A percentile compares a stretch with the other conserved stretches of the same genome.
These are phyloP conservation scores for Cercophora sp. DNA, from an alignment of 495 filamentous ascomycete species.

Conservation along the genomic window DNA sequence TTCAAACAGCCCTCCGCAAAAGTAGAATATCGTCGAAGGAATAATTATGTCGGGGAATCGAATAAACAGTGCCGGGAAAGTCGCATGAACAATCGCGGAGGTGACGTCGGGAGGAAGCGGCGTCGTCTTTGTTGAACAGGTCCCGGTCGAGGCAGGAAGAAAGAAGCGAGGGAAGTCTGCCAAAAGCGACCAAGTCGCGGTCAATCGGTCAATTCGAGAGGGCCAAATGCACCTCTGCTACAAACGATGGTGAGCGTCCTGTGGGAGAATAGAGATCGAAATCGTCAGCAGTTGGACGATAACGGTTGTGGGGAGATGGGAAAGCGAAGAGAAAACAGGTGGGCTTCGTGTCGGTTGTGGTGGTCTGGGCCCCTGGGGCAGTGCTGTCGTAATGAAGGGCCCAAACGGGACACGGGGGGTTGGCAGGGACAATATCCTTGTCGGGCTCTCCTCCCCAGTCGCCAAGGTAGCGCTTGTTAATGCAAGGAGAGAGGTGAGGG, in stretches of 20 bases:
- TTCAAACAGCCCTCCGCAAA: background rate
- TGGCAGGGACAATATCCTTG: conserved; percentile 6
- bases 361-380: conserved; percentile 6
- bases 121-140: background rate
- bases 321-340: background rate
- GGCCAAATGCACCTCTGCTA: background rate
- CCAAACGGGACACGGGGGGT: conserved; percentile 1
- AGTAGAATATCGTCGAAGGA: background rate
- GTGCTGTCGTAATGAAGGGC: conserved; percentile 6
- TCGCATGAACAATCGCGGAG: background rate
- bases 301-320: background rate
- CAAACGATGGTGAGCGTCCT: background rate
- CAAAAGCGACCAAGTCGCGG: conserved; percentile 1
- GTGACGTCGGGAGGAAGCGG: background rate
- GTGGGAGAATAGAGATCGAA: background rate
- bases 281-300: background rate
- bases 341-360: conserved; percentile 2
- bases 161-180: conserved; percentile 5
- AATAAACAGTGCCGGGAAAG: background rate
- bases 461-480: background rate
- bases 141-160: conserved; percentile 2
- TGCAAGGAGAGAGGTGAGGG: background rate
- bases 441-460: background rate
- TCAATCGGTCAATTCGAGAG: background rate
- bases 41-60: background rate